Base-by-base conservation (phyloP, 2,329 filamentous ascomycete species). In the Hymenoscyphus linearis region DNA sequence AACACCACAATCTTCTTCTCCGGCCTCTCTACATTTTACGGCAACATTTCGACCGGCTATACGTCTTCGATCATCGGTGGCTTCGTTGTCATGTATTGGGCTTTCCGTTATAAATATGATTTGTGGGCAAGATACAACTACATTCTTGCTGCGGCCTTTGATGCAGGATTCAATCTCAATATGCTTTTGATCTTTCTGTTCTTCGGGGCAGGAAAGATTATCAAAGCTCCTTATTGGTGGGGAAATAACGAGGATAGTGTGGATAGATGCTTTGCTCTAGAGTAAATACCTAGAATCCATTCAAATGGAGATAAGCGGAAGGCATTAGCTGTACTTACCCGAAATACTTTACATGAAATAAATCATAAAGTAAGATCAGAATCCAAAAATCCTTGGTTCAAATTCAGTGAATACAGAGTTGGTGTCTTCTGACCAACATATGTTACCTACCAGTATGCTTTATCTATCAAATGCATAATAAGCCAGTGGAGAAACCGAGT, bases 1-100 rank as follows among this genome's bases (percentile, higher is more conserved):
- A 87, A 86, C 67, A 79, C 81, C 18, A 86, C 82, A 4, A 86
- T 86, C 59, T 86, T 86, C 74, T 85, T 83, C 70, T 80, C 79
- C 1, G 77, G 78, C 3, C 73, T 84, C 61, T 74, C 81, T 0
- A 75, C 74, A 40, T 86, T 86, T 71, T 85, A 84, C 67, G 84
- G 84, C 4, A 86, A 87, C 67, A 75, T 86, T 55, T 83, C 79
- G 60, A 86, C 84, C 0, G 84, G 84, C 0, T 83, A 83, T 67
- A 76, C 80, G 12, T 82, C 80, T 27, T 76, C 76, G 14, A 82
- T 85, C 62, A 77, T 86, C 16, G 83, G 82, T n/a, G 83, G 82
- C 0, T 85, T 82, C 62, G 76, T 86, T 44, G 80, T 83, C 61
- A 85, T 85, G 80, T 84, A 77, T 69, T 84, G 79, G 77, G 79